phyloP scores from a whole-genome alignment of 345 rosid species.

The Trapa incisa region DNA sequence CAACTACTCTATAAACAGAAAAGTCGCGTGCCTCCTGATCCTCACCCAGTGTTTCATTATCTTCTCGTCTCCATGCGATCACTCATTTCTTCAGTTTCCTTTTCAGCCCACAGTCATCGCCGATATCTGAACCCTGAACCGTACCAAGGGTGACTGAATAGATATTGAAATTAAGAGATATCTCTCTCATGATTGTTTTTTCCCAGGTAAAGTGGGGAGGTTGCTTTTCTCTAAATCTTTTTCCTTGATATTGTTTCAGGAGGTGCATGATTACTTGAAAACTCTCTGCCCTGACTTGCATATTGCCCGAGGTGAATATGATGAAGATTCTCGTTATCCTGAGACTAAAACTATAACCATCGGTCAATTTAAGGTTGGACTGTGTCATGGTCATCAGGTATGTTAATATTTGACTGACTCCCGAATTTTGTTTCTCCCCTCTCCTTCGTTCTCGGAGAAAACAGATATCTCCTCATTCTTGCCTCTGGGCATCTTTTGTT shows the following conservation, averaged over 20 bases:
- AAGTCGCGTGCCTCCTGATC: background rate
- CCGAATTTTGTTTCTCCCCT: background rate
- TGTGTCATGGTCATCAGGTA: slow-evolving; percentile 98
- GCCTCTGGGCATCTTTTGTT: background rate
- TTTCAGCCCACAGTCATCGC: background rate
- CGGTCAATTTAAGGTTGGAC: slow-evolving; percentile 88
- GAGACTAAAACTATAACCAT: slow-evolving; percentile 79
- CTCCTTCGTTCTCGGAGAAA: background rate
- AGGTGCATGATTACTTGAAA: slow-evolving; percentile 90
- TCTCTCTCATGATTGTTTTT: background rate
- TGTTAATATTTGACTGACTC: background rate
- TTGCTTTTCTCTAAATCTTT: slow-evolving; percentile 3
- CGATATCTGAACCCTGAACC: background rate
- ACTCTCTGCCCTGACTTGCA: slow-evolving; percentile 84
- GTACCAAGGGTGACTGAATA: background rate
- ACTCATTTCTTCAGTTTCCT: background rate
- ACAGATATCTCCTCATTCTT: too few relatives aligned
- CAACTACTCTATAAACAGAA: background rate
- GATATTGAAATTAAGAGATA: background rate
- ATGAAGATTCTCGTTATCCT: slow-evolving; percentile 69
- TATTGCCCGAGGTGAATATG: slow-evolving; percentile 75
- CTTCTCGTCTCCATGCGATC: background rate
- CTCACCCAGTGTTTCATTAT: background rate
- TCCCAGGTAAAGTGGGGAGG: background rate
- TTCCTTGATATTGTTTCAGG: slow-evolving; percentile 25